Evolutionary conservation across 768 basidiomycete genomes (phyloP), one percentile per base, ranked within the genome.

Genomic region (Russula olivacea): DNA sequence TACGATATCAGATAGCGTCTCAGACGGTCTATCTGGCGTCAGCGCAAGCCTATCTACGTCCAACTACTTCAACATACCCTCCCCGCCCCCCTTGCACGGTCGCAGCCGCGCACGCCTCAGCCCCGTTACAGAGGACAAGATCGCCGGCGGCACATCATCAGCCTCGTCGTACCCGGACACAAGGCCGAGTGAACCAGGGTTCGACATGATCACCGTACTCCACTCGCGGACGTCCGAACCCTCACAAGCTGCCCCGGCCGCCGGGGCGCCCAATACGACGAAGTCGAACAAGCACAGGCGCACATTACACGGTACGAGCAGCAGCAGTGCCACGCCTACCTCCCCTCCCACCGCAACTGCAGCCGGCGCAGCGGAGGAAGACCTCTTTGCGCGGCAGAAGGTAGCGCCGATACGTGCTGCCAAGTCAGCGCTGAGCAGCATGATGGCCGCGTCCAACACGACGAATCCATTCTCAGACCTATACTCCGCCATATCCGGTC

Each of bases 401-500:
- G 78, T 90, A 6, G 66, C 21, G 11, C 68, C 0, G 77, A 82
- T 0, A 55, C 72, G 10, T 76, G 73, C 80, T 0, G 76, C 72
- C 11, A 79, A 78, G 69, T 94, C 92, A 1, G 81, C 85, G 28
- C 76, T 97, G 19, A 85, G 89, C 0, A 76, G 86, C 1, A 84
- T 91, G 77, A 80, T 98, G 28, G 88, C 87, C 1, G 81, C 85
- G 5, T 72, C 77, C 21, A 79, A 86, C 7, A 72, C 77, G 45
- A 80, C 88, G 11, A 97, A 96, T 72, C 94, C 96, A 1, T 97
- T 95, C 73, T 80, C 88, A 7, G 88, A 94, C 68, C 75, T 90
- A 32, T 98, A 98, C 71, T 88, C 88, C 9, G 83, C 89, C 6
- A 89, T 94, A 28, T 88, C 91, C 0, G 90, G 92, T 0, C 85